Evolutionary conservation across 1,284 basidiomycete genomes (phyloP).

Genomic region (Veloboletus limbatus): DNA sequence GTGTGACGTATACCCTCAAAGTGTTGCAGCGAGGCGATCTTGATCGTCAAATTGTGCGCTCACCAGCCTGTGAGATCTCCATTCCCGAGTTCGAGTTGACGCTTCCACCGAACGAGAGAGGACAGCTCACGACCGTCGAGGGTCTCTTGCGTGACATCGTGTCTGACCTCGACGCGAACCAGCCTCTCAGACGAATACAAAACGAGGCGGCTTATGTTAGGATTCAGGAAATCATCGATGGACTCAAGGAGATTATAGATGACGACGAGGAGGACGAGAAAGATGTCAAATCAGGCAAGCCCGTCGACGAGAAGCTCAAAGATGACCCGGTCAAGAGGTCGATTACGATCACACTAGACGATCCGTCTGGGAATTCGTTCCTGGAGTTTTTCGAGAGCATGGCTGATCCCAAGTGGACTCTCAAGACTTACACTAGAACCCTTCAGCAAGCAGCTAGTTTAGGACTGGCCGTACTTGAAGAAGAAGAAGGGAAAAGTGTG

Average conservation of each 20-base stretch:
- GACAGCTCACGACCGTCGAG: slow-evolving; percentile 95
- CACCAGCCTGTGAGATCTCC: slow-evolving; percentile 74
- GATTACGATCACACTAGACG: slow-evolving; percentile 88
- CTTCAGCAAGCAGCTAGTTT: slow-evolving; percentile 82
- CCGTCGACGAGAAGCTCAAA: slow-evolving; percentile 34
- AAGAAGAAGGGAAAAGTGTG: slow-evolving; percentile 39
- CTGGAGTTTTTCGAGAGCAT: slow-evolving; percentile 80
- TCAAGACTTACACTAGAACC: slow-evolving; percentile 84
- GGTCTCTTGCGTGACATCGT: slow-evolving; percentile 87
- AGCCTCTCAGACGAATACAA: slow-evolving; percentile 84
- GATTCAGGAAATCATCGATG: slow-evolving; percentile 75
- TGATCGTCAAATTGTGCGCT: slow-evolving; percentile 93
- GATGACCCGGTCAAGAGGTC: slow-evolving; percentile 52
- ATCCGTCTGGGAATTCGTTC: slow-evolving; percentile 95
- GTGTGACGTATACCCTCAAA: slow-evolving; percentile 77
- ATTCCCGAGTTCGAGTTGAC: slow-evolving; percentile 92
- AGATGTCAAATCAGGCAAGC: slow-evolving; percentile 28
- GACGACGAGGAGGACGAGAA: slow-evolving; percentile 52
- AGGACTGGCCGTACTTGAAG: slow-evolving; percentile 62
- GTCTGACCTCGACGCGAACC: slow-evolving; percentile 80
- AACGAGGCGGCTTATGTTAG: slow-evolving; percentile 75
- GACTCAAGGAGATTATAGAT: slow-evolving; percentile 66
- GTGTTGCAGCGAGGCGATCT: slow-evolving; percentile 79
- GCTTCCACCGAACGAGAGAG: slow-evolving; percentile 77
- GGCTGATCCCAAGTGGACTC: slow-evolving; percentile 90